A percentile compares a stretch with the other conserved stretches of the same genome.
phyloP scores from a whole-genome alignment of 805 yeast genomes.

The Yamadazyma sp. region DNA sequence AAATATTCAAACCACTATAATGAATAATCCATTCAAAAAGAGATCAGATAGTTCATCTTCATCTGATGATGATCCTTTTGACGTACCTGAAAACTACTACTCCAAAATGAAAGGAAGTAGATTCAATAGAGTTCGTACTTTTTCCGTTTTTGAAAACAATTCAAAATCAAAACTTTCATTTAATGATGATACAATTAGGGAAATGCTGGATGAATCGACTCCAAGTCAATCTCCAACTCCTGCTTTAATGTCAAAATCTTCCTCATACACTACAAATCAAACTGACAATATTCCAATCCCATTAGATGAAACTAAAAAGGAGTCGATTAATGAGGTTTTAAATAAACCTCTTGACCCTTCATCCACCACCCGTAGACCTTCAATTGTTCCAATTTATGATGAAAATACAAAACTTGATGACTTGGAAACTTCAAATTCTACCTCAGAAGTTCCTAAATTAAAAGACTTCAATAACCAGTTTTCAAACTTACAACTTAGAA shows the following conservation, averaged over 20 bases:
- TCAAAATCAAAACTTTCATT: conserved; percentile 5
- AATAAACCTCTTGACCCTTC: conserved; percentile 1
- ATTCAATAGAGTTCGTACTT: conserved; percentile 55
- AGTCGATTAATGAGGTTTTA: no score
- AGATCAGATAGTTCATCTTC: conserved; percentile 35
- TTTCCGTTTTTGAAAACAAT: conserved; percentile 39
- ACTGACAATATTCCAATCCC: no score
- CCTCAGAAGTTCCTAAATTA: conserved; percentile 9
- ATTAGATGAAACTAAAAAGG: no score
- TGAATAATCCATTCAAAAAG: conserved; percentile 8
- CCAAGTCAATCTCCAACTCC: conserved; percentile 9
- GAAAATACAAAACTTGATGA: no score
- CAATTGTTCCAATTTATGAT: conserved; percentile 29
- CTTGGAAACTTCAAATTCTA: conserved; percentile 10
- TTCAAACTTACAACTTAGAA: conserved; percentile 18
- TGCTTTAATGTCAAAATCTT: conserved; percentile 3
- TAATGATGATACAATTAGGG: conserved; percentile 8
- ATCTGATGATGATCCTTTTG: conserved; percentile 64
- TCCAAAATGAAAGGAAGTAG: conserved; percentile 32
- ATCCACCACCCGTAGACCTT: conserved; percentile 15
- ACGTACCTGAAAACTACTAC: conserved; percentile 67
- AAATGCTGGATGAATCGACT: conserved; percentile 8
- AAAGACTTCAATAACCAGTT: conserved; percentile 6
- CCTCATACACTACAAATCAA: background rate
- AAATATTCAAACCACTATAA: no score